Percentiles rank a stretch among this genome's conserved stretches.
Evolutionary conservation across 768 basidiomycete species (phyloP).

Genomic region (Suillus decipiens): DNA sequence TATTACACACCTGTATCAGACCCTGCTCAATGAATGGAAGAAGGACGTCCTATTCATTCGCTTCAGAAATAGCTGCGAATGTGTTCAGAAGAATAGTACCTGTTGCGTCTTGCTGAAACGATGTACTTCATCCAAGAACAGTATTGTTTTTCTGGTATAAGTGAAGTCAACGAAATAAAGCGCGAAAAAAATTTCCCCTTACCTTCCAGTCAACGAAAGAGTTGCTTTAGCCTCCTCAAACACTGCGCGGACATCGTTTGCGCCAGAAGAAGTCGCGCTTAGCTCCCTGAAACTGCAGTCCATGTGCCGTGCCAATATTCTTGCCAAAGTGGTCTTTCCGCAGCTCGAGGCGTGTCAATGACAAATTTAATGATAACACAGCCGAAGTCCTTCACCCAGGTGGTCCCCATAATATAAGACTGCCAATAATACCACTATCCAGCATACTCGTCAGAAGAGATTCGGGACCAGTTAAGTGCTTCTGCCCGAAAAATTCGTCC

Average conservation of each 20-base stretch:
- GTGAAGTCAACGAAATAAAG: slow-evolving; percentile 9
- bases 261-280: slow-evolving; percentile 69
- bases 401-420: slow-evolving; percentile 74
- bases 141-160: slow-evolving; percentile 56
- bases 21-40: slow-evolving; percentile 82
- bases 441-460: slow-evolving; percentile 57
- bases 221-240: slow-evolving; percentile 75
- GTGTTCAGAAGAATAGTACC: slow-evolving; percentile 32
- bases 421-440: slow-evolving; percentile 52
- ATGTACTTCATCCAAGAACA: slow-evolving; percentile 87
- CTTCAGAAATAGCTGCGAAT: slow-evolving; percentile 13
- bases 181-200: slow-evolving; percentile 12
- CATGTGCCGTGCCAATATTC: slow-evolving; percentile 62
- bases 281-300: slow-evolving; percentile 72
- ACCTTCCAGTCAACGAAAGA: slow-evolving; percentile 68
- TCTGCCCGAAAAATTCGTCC: slow-evolving; percentile 73
- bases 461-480: slow-evolving; percentile 57
- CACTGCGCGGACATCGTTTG: slow-evolving; percentile 69
- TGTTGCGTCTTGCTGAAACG: slow-evolving; percentile 75
- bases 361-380: not conserved
- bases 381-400: slow-evolving; percentile 49
- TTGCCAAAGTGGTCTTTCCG: slow-evolving; percentile 76
- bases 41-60: slow-evolving; percentile 62
- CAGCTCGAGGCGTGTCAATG: slow-evolving; percentile 39
- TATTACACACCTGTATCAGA: slow-evolving; percentile 54